phyloP scores from a whole-genome alignment of 108 stramenopile genomes.

The Cyclotella distinguenda region DNA sequence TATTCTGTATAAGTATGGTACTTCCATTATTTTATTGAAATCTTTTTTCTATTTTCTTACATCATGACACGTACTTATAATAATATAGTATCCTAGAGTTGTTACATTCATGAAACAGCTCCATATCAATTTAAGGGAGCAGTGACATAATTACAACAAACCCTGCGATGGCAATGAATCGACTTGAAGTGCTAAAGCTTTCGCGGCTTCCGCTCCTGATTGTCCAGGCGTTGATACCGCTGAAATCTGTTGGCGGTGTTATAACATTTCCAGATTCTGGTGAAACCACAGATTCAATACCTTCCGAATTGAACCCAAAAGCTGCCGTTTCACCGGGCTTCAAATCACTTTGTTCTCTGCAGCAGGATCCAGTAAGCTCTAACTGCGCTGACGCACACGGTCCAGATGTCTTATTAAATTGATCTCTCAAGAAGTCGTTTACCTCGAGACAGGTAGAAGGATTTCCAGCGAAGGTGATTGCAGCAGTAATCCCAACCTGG shows the following conservation, averaged over 20 bases:
- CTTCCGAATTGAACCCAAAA: slow-evolving; percentile 10
- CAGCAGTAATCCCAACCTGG: slow-evolving; percentile 28
- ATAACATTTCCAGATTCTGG: slow-evolving; percentile 1
- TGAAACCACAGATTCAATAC: background rate
- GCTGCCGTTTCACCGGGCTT: slow-evolving; percentile 15
- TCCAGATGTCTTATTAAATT: slow-evolving; percentile 26
- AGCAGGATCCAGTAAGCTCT: slow-evolving; percentile 15
- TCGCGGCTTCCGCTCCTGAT: background rate
- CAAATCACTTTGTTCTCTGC: slow-evolving; percentile 23
- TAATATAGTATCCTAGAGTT: background rate
- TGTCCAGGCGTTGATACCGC: slow-evolving; percentile 1
- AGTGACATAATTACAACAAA: background rate
- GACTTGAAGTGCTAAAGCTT: background rate
- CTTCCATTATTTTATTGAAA: too few relatives aligned
- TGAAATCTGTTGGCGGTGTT: slow-evolving; percentile 20
- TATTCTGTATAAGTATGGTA: too few relatives aligned
- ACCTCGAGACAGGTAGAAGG: slow-evolving; percentile 35
- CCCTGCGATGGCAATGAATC: background rate
- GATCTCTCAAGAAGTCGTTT: slow-evolving; percentile 24
- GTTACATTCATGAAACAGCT: background rate
- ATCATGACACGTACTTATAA: background rate
- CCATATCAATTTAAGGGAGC: background rate
- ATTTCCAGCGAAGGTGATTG: slow-evolving; percentile 39
- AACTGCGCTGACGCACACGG: slow-evolving; percentile 32
- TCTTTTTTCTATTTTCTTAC: too few relatives aligned